Percentiles rank a stretch among this genome's conserved stretches.
phyloP scores from a whole-genome alignment of 441 rosid genomes.

The Eugenia klotzschiana region DNA sequence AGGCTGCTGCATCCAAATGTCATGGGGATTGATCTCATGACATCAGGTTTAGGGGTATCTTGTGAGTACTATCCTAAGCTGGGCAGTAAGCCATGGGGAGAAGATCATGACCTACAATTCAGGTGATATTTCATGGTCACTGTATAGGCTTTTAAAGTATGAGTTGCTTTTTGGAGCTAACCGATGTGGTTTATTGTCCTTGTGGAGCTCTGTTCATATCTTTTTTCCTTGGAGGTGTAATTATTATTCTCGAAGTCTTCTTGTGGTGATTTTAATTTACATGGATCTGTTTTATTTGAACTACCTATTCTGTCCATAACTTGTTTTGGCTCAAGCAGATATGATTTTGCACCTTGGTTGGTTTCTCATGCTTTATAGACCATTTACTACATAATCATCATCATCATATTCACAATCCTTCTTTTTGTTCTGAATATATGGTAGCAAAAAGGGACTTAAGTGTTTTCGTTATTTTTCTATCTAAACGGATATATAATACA shows the following conservation, averaged over 20 bases:
- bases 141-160: slow-evolving; percentile 10
- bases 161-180: slow-evolving; percentile 9
- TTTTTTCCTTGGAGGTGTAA: background rate
- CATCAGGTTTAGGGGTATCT: slow-evolving; percentile 34
- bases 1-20: slow-evolving; percentile 76
- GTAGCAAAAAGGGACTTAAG: background rate
- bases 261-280: slow-evolving; percentile 15
- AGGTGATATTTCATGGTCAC: slow-evolving; percentile 35
- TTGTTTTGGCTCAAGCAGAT: background rate
- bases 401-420: background rate
- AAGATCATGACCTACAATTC: slow-evolving; percentile 81
- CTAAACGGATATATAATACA: background rate
- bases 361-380: background rate
- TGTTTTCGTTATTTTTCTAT: background rate
- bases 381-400: background rate
- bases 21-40: slow-evolving; percentile 82
- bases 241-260: background rate
- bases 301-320: background rate
- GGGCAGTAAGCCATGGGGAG: slow-evolving; percentile 88
- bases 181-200: background rate
- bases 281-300: background rate
- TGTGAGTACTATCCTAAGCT: slow-evolving; percentile 41
- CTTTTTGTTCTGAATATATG: background rate
- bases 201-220: background rate
- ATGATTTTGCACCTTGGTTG: background rate